Evolutionary conservation across 495 filamentous ascomycete species (phyloP), one percentile per base, ranked within the genome.

Genomic region (Aspergillus saccharolyticus): DNA sequence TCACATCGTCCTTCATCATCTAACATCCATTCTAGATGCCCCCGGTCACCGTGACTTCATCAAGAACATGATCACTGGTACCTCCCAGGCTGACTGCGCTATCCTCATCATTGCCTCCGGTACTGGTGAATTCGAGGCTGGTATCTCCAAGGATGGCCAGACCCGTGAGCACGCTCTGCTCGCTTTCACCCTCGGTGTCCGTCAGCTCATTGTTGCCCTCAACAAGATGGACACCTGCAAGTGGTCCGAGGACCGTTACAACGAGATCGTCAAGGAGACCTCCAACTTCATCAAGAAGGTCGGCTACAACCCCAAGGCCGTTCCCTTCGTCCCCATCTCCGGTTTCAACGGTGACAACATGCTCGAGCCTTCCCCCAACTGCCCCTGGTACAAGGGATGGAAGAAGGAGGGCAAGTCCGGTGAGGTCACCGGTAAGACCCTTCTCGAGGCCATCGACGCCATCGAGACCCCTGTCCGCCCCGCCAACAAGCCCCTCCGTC

Each of bases 61-160:
- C 89, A 98, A 98, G 94, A 97, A 96, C 89, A 98, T 98, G 94
- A 98, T 97, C 84, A 97, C 94, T 82, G 94, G 94, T 89, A 97
- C 94, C 70, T 97, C 94, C 74, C 94, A 97, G 85, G 95, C 95
- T 71, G 94, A 98, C 74, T 97, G 92, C 81, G 94, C 95, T 70
- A 89, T 98, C 79, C 93, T 98, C 85, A 97, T 98, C 83, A 98
- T 98, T 81, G 94, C 93, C 69, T 91, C 94, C 71, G 94, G 94
- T 81, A 96, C 92, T 89, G 94, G 94, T 96, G 94, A 98, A 84
- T 98, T 98, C 85, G 94, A 98, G 87, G 94, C 94, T 88, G 94
- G 94, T 97, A 98, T 98, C 88, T 98, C 94, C 86, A 98, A 98
- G 89, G 94, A 98, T 89, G 94, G 94, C 80, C 94, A 98, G 89